Percentiles rank a stretch among this genome's conserved stretches.
Evolutionary conservation across 345 rosid genomes (phyloP).

Genomic region (Xanthoceras sorbifolium): DNA sequence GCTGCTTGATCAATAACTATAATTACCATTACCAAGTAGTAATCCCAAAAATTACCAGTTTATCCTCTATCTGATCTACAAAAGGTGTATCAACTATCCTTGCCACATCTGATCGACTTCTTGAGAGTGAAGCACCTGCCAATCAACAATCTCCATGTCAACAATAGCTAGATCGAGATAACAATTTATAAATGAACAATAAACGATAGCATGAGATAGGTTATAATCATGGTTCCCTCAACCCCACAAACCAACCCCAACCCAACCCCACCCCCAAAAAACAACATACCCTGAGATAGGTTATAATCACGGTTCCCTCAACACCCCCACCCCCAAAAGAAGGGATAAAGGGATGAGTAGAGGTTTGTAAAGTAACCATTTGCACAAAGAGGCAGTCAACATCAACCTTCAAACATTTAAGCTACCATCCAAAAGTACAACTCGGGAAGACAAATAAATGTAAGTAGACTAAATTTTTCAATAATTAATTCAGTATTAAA

Average conservation of each 20-base stretch:
- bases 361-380: neutral
- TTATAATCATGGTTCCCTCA: constrained; percentile 2
- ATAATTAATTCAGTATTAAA: neutral
- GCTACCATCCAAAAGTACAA: neutral
- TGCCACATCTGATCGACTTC: constrained; percentile 73
- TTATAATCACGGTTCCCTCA: constrained; percentile 5
- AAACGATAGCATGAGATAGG: constrained; percentile 8
- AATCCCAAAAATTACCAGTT: constrained; percentile 46
- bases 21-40: constrained; percentile 19
- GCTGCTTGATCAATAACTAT: constrained; percentile 19
- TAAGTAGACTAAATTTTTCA: neutral
- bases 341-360: neutral
- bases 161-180: constrained; percentile 23
- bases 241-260: too few relatives aligned
- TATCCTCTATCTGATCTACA: constrained; percentile 62
- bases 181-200: constrained; percentile 11
- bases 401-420: neutral
- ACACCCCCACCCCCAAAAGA: neutral
- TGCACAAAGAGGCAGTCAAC: constrained; percentile 1
- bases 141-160: constrained; percentile 32
- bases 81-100: constrained; percentile 46
- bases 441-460: neutral
- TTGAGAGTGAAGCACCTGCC: constrained; percentile 60
- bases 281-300: too few relatives aligned
- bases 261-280: neutral